Conservation (phyloP, 2,329 filamentous ascomycete genomes). For the Xylariaceae sp. region DNA sequence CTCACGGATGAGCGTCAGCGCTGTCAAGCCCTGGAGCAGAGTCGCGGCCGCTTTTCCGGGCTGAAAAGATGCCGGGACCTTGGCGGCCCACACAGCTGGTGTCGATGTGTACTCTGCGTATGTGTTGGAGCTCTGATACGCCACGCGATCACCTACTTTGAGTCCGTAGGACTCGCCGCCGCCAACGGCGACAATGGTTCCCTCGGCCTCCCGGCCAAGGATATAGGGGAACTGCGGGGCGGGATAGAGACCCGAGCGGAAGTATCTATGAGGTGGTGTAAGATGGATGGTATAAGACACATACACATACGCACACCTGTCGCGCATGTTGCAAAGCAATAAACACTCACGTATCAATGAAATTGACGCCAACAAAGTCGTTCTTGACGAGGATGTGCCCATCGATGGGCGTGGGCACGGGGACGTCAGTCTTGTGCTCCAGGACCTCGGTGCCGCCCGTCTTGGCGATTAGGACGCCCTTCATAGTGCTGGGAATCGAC, state of each 20-base stretch:
- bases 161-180: conserved; percentile 51
- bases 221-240: conserved; percentile 65
- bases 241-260: conserved; percentile 77
- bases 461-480: conserved; percentile 67
- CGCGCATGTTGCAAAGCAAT: neutral
- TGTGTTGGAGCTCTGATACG: conserved; percentile 55
- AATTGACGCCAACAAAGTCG: conserved; percentile 77
- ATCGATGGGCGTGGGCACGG: conserved; percentile 64
- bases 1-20: conserved; percentile 73
- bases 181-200: conserved; percentile 62
- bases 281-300: conserved; percentile 2
- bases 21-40: conserved; percentile 78
- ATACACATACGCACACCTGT: neutral
- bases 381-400: conserved; percentile 78
- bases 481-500: conserved; percentile 62
- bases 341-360: conserved; percentile 66
- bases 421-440: conserved; percentile 64
- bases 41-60: conserved; percentile 63
- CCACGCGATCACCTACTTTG: conserved; percentile 64
- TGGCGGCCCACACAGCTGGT: conserved; percentile 51
- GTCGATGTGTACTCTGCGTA: conserved; percentile 57
- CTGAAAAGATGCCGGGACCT: conserved; percentile 59
- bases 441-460: conserved; percentile 69
- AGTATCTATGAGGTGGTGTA: conserved; percentile 53
- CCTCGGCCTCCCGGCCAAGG: conserved; percentile 75